Base-by-base conservation (phyloP, 129 eudicot genomes). In the Scalesia atractyloides region DNA sequence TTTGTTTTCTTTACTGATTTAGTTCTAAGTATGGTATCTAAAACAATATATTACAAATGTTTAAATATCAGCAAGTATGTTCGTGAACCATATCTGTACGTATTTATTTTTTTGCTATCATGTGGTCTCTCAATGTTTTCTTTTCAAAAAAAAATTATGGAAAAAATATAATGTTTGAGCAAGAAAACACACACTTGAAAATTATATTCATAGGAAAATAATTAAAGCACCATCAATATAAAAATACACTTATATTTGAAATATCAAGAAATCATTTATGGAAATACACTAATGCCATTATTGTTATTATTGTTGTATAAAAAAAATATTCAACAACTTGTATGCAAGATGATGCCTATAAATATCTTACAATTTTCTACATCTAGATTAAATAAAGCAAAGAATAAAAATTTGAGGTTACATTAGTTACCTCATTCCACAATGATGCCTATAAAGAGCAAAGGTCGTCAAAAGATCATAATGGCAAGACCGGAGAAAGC, bases 401-500 rank as follows among this genome's bases (percentile, higher is more conserved):
- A 44, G 14, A 30, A 30, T 2, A 60, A 60, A 9, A 43, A 7
- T 52, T 9, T 5, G 0, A 19, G 1, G 41, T 18, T 11, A 11
- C 52, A 16, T 36, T 2, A 33, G 51, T 53, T 39, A 7, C 64
- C 24, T 39, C 64, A 44, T 41, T 9, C 8, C 17, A 0, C 19
- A 47, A 73, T 60, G 76, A 70, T 71, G 72, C 41, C 77, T 17
- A 73, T 58, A 70, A 78, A 63, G 73, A 83, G 78, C 73, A 81
- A 63, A 34, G 91, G 88, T 53, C 84, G 91, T 2, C 91, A 86
- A 72, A 86, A 78, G 74, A 82, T 86, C 54, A 68, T 68, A 49
- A 81, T 86, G 85, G 63, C 54, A 5, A 79, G 76, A 68, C 83
- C 83, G 80, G 73, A 69, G 49, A 81, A 84, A 24, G 87, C 78